A percentile compares a stretch with the other conserved stretches of the same genome.
phyloP scores from a whole-genome alignment of 2,329 filamentous ascomycete genomes.

The Venturia oleaginea region DNA sequence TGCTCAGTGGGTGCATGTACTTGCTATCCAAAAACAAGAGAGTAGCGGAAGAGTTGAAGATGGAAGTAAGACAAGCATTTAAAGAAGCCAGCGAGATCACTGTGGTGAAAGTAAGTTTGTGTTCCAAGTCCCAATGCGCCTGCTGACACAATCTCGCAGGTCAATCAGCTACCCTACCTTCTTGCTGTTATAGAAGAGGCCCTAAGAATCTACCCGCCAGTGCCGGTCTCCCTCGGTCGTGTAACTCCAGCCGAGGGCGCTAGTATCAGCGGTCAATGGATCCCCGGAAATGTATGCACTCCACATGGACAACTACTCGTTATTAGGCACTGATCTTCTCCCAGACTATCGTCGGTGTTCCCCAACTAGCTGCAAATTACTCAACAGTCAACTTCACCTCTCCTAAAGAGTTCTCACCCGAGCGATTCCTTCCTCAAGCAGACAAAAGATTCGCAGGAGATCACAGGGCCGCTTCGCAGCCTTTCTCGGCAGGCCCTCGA shows the following conservation, averaged over 20 bases:
- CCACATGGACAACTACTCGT: neutral
- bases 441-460: neutral
- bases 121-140: neutral
- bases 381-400: neutral
- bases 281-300: conserved; percentile 17
- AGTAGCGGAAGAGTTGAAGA: conserved; percentile 19
- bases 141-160: neutral
- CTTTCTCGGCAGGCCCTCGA: neutral
- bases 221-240: conserved; percentile 20
- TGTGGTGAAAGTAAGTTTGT: neutral
- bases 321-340: neutral
- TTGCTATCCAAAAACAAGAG: conserved; percentile 25
- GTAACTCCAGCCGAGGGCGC: conserved; percentile 21
- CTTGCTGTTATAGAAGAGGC: neutral
- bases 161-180: neutral
- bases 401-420: neutral
- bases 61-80: neutral
- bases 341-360: neutral
- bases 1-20: conserved; percentile 31
- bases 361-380: neutral
- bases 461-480: neutral
- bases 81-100: neutral
- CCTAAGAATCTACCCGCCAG: conserved; percentile 15
- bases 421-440: neutral
- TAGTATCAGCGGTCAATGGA: conserved; percentile 21